Base-by-base conservation (phyloP, 1,139 yeast genomes). In the Blastobotrys raffinosifermentans region DNA sequence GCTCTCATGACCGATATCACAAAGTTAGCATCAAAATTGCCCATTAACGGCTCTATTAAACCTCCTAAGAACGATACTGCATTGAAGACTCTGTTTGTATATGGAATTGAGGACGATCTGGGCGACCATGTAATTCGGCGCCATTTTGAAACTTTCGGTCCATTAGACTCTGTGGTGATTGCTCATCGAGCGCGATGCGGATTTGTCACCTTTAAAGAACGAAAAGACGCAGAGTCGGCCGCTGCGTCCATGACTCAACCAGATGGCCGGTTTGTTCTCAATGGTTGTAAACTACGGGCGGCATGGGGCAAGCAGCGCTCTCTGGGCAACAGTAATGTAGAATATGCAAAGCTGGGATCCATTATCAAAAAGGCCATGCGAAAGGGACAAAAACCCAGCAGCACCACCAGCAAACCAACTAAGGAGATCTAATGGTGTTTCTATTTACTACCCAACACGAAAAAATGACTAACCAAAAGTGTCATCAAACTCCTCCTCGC, bases 401-500 rank as follows among this genome's bases (percentile, higher is more conserved):
- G 23, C n/a, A 20, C n/a, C 8, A 20, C n/a, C n/a, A 8, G 8
- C 23, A 20, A 20, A 20, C 23, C 37, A 46, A 16, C 48, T 49
- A n/a, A n/a, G n/a, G n/a, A 37, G 13, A 27, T 26, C 11, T 32
- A 32, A 26, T 21, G 21, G 19, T 21, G 19, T 14, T 20, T n/a
- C 4, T 10, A 18, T 9, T 14, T 8, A 19, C 26, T 7, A 20
- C 15, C 4, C 7, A 4, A 11, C 14, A 10, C 6, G 13, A 22
- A 16, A 17, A 30, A 13, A 13, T 26, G 13, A 29, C 40, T 56
- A 82, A 2, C 87, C 93, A 54, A 80, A 84, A 62, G 80, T 72
- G 35, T 85, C 93, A 76, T 89, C 83, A 55, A 72, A 83, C 22
- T 75, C 81, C 29, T 78, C 80, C 32, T 77, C 79, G 38, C 76